Evolutionary conservation across 257 asterid genomes (phyloP).

Genomic region (Fraxinus pennsylvanica): DNA sequence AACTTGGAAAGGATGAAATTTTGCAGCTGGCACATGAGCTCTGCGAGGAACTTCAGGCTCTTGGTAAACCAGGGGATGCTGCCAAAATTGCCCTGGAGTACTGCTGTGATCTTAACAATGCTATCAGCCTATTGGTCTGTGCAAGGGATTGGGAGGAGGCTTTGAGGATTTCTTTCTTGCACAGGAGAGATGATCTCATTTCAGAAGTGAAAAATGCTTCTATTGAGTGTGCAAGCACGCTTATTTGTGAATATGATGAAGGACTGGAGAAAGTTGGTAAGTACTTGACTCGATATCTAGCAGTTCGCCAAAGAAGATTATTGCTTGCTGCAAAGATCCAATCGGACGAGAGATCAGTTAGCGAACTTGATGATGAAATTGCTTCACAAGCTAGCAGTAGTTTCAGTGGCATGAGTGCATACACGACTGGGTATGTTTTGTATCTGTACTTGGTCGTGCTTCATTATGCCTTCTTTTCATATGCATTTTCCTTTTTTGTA

Average conservation of each 20-base stretch:
- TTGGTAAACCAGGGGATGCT: conserved; percentile 90
- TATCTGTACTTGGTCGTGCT: conserved; percentile 5
- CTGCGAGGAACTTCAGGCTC: conserved; percentile 85
- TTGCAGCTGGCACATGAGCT: conserved; percentile 85
- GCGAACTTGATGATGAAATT: conserved; percentile 78
- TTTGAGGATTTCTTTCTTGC: conserved; percentile 72
- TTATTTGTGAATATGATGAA: conserved; percentile 72
- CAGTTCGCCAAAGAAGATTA: conserved; percentile 89
- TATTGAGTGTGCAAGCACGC: conserved; percentile 70
- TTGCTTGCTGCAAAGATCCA: conserved; percentile 84
- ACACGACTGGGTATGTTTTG: conserved; percentile 77
- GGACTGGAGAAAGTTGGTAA: conserved; percentile 90
- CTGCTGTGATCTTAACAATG: conserved; percentile 66
- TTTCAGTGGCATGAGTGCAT: conserved; percentile 98
- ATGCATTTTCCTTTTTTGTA: neutral
- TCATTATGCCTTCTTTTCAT: conserved; percentile 17
- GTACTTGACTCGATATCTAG: conserved; percentile 82
- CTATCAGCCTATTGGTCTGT: conserved; percentile 61
- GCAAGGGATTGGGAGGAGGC: conserved; percentile 99
- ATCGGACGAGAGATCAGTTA: conserved; percentile 56
- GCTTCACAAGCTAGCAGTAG: conserved; percentile 92
- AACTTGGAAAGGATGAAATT: conserved; percentile 67
- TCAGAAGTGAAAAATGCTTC: conserved; percentile 68
- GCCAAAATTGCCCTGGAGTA: conserved; percentile 86
- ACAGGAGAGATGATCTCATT: conserved; percentile 69